Evolutionary conservation across 495 filamentous ascomycete genomes (phyloP).

Genomic region (Pyrenula aspistea): DNA sequence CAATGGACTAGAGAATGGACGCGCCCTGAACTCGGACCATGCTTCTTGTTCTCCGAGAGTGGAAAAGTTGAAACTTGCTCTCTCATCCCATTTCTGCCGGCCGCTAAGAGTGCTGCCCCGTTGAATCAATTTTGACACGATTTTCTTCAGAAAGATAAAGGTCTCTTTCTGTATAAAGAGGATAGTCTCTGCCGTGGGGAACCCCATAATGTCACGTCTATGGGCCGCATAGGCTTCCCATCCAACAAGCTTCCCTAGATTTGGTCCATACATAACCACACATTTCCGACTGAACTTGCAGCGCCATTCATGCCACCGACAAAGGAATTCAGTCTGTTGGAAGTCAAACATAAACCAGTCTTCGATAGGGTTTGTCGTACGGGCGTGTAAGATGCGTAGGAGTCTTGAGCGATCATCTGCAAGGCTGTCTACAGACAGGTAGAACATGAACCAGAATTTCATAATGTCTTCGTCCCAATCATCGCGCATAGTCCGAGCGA

Average conservation of each 20-base stretch:
- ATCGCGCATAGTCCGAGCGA: neutral
- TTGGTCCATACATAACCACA: constrained; percentile 3
- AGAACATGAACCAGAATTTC: neutral
- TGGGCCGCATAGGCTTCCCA: constrained; percentile 1
- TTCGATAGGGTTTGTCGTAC: neutral
- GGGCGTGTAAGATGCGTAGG: neutral
- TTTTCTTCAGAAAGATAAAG: neutral
- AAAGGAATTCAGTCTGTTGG: neutral
- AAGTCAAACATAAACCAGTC: neutral
- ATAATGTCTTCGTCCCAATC: neutral
- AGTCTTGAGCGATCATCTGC: neutral
- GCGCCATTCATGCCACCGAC: neutral
- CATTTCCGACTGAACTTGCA: neutral
- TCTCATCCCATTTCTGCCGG: neutral
- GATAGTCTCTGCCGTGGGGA: neutral
- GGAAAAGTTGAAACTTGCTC: neutral
- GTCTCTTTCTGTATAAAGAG: neutral
- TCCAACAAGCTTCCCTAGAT: constrained; percentile 3
- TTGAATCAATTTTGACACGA: neutral
- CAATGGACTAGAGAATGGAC: constrained; percentile 7
- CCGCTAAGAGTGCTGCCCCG: neutral
- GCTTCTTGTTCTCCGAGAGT: neutral
- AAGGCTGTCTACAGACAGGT: neutral
- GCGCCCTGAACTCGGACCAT: neutral
- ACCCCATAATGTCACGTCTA: constrained; percentile 6